Conservation (phyloP, 176 grass and related monocot genomes). For the Triticum monococcum region DNA sequence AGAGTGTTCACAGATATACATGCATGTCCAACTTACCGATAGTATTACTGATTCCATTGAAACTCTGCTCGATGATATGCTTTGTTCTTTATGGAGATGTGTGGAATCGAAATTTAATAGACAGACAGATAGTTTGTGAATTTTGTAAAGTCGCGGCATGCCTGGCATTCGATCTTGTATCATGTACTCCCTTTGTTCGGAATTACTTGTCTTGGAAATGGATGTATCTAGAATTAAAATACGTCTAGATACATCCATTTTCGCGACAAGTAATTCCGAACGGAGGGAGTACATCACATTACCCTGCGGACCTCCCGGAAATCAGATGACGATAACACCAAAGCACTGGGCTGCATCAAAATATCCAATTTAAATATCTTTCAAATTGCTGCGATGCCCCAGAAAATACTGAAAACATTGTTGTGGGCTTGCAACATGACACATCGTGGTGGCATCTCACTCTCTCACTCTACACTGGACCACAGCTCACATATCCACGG, state of each 20-base stretch:
- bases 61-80: not conserved
- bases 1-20: not conserved
- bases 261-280: too few relatives aligned
- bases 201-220: too few relatives aligned
- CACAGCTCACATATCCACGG: not conserved
- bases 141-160: not conserved
- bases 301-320: too few relatives aligned
- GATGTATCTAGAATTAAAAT: too few relatives aligned
- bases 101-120: not conserved
- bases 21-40: not conserved
- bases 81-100: not conserved
- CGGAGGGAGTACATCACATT: too few relatives aligned
- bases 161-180: not conserved
- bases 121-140: not conserved
- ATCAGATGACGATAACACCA: not conserved
- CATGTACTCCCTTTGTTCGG: not conserved
- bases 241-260: too few relatives aligned
- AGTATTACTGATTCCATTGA: not conserved
- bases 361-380: not conserved
- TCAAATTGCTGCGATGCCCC: not conserved
- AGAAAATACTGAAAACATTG: not conserved
- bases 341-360: not conserved
- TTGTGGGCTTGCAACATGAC: not conserved
- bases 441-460: not conserved
- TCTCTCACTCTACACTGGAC: not conserved